A percentile compares a stretch with the other conserved stretches of the same genome.
Evolutionary conservation across 768 basidiomycete species (phyloP).

Genomic region (Termitomyces sp.): DNA sequence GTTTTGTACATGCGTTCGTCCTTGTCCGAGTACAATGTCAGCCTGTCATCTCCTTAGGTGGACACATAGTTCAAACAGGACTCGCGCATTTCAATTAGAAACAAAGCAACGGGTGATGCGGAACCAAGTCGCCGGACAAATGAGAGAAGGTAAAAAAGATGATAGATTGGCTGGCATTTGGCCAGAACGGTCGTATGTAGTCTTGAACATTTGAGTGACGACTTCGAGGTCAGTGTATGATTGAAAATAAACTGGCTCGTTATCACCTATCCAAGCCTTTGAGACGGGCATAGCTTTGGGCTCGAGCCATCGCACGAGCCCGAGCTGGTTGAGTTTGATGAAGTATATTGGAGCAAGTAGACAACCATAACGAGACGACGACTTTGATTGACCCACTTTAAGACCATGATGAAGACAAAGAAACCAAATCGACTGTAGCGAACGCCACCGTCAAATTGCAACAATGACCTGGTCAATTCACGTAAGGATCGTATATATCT

Average conservation of each 20-base stretch:
- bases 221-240: neutral
- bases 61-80: neutral
- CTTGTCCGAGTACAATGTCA: too few relatives aligned
- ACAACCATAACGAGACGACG: neutral
- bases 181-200: neutral
- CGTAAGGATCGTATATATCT: neutral
- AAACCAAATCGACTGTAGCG: neutral
- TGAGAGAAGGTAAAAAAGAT: neutral
- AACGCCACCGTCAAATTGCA: neutral
- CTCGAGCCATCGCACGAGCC: neutral
- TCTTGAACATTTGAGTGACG: neutral
- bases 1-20: too few relatives aligned
- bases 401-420: neutral
- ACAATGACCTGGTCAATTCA: neutral
- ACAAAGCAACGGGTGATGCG: neutral
- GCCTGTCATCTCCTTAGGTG: neutral
- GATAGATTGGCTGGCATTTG: neutral
- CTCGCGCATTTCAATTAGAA: neutral
- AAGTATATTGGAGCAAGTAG: neutral
- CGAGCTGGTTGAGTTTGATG: neutral
- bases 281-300: neutral
- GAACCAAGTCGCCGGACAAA: neutral
- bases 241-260: too few relatives aligned
- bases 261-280: too few relatives aligned
- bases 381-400: neutral